Base-by-base conservation (phyloP, 2,329 filamentous ascomycete species). In the Zopfia rhizophila region DNA sequence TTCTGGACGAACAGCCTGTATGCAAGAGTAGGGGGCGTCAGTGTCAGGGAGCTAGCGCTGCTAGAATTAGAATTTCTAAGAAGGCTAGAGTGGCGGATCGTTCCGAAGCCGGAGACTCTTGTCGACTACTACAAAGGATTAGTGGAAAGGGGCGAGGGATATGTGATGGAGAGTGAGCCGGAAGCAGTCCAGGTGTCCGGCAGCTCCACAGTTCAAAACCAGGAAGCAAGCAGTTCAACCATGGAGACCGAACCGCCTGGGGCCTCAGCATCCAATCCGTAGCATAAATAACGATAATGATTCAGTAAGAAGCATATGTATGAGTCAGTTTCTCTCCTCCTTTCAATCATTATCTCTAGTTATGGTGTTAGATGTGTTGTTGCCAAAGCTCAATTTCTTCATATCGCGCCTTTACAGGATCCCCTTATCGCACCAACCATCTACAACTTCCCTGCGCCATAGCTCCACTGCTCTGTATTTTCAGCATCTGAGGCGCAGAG, bases 1-100 rank as follows among this genome's bases (percentile, higher is more conserved):
- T 99, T 99, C 70, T 97, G 94, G 91, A 97, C 96, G 53, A 99
- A 99, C 73, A 90, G 90, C 19, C 96, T 93, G 1, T 99, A 99
- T 69, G 92, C 94, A 25, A 83, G 91, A 43, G 92, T 99, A 1
- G 94, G 94, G 4, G 94, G 94, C 53, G 91, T 99, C 37, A 91
- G 90, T 56, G 81, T 97, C 25, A 86, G 88, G 36, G 94, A 99
- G 72, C 76, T 99, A 54, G 95, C 94, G 47, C 78, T 97, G 45
- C 78, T 99, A 7, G 94, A 99, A 70, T 80, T 99, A 21, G 94
- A 99, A 63, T 96, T 99, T 58, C 76, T 99, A 22, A 91, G 92
- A 66, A 82, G 90, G 40, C 88, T 99, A 19, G 90, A 97, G 65
- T 99, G 94, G 93, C 90, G 89, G 63, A 99, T 99, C 57, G 92